Evolutionary conservation across 2,329 filamentous ascomycete species (phyloP), one percentile per base, ranked within the genome.

Genomic region (Myriosclerotinia scirpicola): DNA sequence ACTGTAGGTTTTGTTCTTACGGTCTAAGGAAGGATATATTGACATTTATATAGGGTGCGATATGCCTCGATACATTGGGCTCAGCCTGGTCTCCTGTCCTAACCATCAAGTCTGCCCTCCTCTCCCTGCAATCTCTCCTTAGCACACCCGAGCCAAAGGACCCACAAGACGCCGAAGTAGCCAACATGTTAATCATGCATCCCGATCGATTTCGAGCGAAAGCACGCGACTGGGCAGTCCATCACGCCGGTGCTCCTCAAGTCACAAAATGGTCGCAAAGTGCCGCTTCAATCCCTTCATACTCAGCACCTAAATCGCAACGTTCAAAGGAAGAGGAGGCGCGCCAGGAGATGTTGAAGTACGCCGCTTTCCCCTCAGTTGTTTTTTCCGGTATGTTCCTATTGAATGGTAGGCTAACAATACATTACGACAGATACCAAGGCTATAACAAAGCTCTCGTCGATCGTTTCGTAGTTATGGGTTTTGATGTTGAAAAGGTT

Each of bases 91-190:
- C 94, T 7, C 95, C 95, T 0, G 93, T 99, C 34, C 85, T 97
- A 69, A 99, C 94, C 17, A 94, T 99, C 78, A 98, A 97, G 80
- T 96, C 92, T 26, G 92, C 94, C 48, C 86, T 99, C 55, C 88
- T 99, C 67, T 97, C 93, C 38, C 84, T 99, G 42, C 93, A 97
- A 78, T 94, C 93, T 72, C 87, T 99, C 22, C 90, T 99, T 75
- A 92, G 92, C 79, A 92, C 89, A 22, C 95, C 95, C 4, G 96
- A 99, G 77, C 94, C 95, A 0, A 96, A 94, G 74, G 95, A 99
- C 72, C 95, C 95, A 0, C 95, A 99, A 80, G 95, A 99, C 75
- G 93, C 93, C 50, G 92, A 97, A 78, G 95, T 98, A 1, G 95
- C 95, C 34, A 87, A 85, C 74, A 96, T 97, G 92, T 84, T 98